These are phyloP conservation scores for Escallonia rubra DNA, from an alignment of 129 eudicot genomes.

Conservation along the genomic window DNA sequence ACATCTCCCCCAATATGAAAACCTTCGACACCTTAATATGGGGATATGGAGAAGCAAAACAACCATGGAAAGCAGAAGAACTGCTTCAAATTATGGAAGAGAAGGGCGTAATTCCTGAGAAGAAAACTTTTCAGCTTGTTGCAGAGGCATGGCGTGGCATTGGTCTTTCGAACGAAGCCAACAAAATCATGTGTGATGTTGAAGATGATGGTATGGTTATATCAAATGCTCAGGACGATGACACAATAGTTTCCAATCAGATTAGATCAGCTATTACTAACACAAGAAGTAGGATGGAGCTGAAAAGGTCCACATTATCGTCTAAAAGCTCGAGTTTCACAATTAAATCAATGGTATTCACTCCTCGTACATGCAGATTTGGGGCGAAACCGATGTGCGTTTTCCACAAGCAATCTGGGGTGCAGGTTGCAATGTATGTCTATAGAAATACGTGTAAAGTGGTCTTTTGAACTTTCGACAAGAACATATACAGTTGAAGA, in stretches of 20 bases:
- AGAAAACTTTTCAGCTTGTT: conserved; percentile 67
- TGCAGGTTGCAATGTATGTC: conserved; percentile 19
- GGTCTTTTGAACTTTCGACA: conserved; percentile 27
- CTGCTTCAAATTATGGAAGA: conserved; percentile 51
- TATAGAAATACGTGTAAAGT: conserved; percentile 32
- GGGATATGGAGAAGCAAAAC: conserved; percentile 90
- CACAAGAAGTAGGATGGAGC: conserved; percentile 31
- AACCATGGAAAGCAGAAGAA: conserved; percentile 93
- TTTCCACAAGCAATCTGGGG: conserved; percentile 19
- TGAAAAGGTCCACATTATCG: conserved; percentile 30
- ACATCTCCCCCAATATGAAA: conserved; percentile 65
- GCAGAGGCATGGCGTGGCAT: conserved; percentile 82
- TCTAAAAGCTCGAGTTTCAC: conserved; percentile 20
- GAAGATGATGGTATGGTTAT: conserved; percentile 17
- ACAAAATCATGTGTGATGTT: conserved; percentile 32
- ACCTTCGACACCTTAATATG: conserved; percentile 88
- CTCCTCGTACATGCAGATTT: conserved; percentile 35
- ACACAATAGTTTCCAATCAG: conserved; percentile 8
- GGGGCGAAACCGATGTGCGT: conserved; percentile 29
- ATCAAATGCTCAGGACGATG: conserved; percentile 11
- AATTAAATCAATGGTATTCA: conserved; percentile 24
- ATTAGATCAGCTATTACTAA: conserved; percentile 29
- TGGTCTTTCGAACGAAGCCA: conserved; percentile 60
- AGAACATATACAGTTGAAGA: too few relatives aligned
- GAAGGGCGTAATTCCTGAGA: conserved; percentile 47